phyloP scores from a whole-genome alignment of 2,329 filamentous ascomycete genomes.

The Nigrospora osmanthi region DNA sequence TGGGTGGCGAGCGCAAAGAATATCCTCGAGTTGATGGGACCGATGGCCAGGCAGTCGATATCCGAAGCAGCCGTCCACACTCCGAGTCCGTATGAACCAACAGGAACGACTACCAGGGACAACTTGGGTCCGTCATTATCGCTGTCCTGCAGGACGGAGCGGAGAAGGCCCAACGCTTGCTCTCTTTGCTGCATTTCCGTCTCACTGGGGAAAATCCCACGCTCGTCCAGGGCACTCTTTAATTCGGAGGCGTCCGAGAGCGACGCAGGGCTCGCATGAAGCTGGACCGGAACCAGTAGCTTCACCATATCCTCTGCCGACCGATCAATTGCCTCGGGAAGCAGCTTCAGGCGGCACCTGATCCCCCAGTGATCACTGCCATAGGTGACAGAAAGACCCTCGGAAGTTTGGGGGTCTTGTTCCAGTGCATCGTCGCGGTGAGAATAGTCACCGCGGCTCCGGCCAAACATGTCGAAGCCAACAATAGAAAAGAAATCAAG shows the following conservation, averaged over 20 bases:
- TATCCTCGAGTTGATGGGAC: slow-evolving; percentile 48
- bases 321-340: slow-evolving; percentile 2
- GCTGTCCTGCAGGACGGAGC: slow-evolving; percentile 29
- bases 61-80: slow-evolving; percentile 55
- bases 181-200: slow-evolving; percentile 33
- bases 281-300: slow-evolving; percentile 23
- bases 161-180: slow-evolving; percentile 36
- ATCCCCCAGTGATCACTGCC: slow-evolving; percentile 55
- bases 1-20: slow-evolving; percentile 54
- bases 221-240: slow-evolving; percentile 25
- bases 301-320: slow-evolving; percentile 11
- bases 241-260: slow-evolving; percentile 27
- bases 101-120: slow-evolving; percentile 46
- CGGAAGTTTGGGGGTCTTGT: slow-evolving; percentile 1
- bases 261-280: slow-evolving; percentile 17
- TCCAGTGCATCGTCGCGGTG: background rate
- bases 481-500: slow-evolving; percentile 28
- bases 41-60: slow-evolving; percentile 59
- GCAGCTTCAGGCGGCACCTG: slow-evolving; percentile 30
- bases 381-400: slow-evolving; percentile 11
- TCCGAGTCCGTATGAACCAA: slow-evolving; percentile 59
- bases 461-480: slow-evolving; percentile 52
- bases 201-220: slow-evolving; percentile 36
- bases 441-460: slow-evolving; percentile 18
- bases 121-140: slow-evolving; percentile 15